Evolutionary conservation across 441 rosid genomes (phyloP).

Genomic region (Gossypium lobatum): DNA sequence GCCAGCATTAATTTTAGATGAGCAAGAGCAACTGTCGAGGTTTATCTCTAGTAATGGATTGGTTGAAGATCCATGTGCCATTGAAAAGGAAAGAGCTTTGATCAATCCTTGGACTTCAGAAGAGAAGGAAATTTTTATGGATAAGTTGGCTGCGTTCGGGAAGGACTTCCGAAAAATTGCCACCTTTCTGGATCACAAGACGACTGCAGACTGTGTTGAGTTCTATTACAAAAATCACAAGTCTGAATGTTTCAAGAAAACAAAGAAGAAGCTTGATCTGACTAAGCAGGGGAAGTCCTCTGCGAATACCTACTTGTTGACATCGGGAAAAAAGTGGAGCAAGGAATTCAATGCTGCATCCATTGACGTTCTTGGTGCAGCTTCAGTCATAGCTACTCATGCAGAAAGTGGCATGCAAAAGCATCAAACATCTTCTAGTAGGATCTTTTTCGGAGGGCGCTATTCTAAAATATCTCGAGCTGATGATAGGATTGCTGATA

Average conservation of each 20-base stretch:
- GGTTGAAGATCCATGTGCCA: slow-evolving; percentile 82
- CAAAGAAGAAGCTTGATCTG: slow-evolving; percentile 59
- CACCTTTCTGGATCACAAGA: slow-evolving; percentile 80
- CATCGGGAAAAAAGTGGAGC: slow-evolving; percentile 69
- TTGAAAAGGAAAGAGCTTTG: slow-evolving; percentile 85
- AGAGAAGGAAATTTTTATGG: slow-evolving; percentile 73
- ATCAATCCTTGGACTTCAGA: slow-evolving; percentile 89
- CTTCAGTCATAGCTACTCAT: slow-evolving; percentile 75
- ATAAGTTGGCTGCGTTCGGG: slow-evolving; percentile 69
- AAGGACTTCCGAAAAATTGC: slow-evolving; percentile 89
- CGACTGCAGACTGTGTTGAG: slow-evolving; percentile 95
- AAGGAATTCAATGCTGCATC: slow-evolving; percentile 69
- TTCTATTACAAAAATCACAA: slow-evolving; percentile 98
- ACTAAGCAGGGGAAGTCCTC: slow-evolving; percentile 55
- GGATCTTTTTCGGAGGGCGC: slow-evolving; percentile 39
- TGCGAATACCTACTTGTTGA: slow-evolving; percentile 55
- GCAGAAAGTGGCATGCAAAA: slow-evolving; percentile 41
- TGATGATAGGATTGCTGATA: slow-evolving; percentile 45
- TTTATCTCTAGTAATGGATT: slow-evolving; percentile 77
- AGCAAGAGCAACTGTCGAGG: slow-evolving; percentile 54
- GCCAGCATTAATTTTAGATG: slow-evolving; percentile 85
- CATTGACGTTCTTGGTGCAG: slow-evolving; percentile 69
- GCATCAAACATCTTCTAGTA: slow-evolving; percentile 32
- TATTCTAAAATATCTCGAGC: slow-evolving; percentile 37
- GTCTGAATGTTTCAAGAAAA: slow-evolving; percentile 79